Evolutionary conservation across 768 basidiomycete species (phyloP), one percentile per base, ranked within the genome.

Genomic region (Mycena crocata): DNA sequence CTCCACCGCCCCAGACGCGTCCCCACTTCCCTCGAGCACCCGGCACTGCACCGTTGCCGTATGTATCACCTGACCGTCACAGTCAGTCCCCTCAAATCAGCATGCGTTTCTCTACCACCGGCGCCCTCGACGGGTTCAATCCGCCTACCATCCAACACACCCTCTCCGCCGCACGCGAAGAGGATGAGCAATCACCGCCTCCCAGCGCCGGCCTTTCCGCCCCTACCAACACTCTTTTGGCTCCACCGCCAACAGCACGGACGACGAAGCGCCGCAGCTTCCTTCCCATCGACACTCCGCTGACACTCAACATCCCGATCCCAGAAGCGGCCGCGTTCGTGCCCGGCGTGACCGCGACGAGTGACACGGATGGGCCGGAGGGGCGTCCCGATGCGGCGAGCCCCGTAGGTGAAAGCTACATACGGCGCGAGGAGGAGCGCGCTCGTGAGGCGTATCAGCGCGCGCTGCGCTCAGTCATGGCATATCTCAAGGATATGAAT

Each of bases 401-500:
- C 71, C 84, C 86, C 46, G 73, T 80, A 10, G 71, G 78, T 28
- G 82, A 83, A 62, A 79, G 78, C 62, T 78, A 81, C 57, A 75
- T 84, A 58, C 87, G 87, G 39, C 86, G 85, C 59, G 92, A 93
- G 79, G 90, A 91, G 76, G 92, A 93, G 66, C 84, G 89, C 34
- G 86, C 84, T 21, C 84, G 88, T 32, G 92, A 93, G 73, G 85
- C 88, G 32, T 91, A 92, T 75, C 89, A 88, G 72, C 86, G 93
- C 46, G 95, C 94, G 34, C 84, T 99, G 57, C 88, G 93, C 60
- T 93, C 93, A 13, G 89, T 99, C 21, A 96, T 99, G 92, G 94
- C 95, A 9, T 99, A 99, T 78, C 86, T 99, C 23, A 90, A 90
- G 72, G 98, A 99, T 73, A 92, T 99, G 89, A 92, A 96, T 74